Percentiles rank a stretch among this genome's conserved stretches.
phyloP scores from a whole-genome alignment of 352 stramenopile genomes.

The Pilasporangium apinafurcum region DNA sequence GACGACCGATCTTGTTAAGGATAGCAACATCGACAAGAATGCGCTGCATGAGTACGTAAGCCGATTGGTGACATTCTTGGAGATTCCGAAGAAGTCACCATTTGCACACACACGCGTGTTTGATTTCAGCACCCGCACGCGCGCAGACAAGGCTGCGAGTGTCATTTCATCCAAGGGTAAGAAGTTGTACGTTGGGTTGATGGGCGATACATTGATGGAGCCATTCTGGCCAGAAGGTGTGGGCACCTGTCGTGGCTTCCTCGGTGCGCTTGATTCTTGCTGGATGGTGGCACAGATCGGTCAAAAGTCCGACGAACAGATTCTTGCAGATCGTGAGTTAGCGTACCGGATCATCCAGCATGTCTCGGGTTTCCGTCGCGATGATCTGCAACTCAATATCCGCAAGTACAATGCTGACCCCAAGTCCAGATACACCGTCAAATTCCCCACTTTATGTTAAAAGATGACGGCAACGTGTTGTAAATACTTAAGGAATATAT shows the following conservation, averaged over 20 bases:
- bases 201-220: slow-evolving; percentile 78
- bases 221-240: slow-evolving; percentile 84
- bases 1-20: slow-evolving; percentile 48
- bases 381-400: slow-evolving; percentile 77
- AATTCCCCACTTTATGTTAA: slow-evolving; percentile 54
- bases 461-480: too few relatives aligned
- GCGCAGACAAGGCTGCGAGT: slow-evolving; percentile 66
- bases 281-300: slow-evolving; percentile 77
- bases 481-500: too few relatives aligned
- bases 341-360: slow-evolving; percentile 71
- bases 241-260: slow-evolving; percentile 76
- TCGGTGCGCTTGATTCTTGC: slow-evolving; percentile 64
- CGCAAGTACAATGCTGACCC: slow-evolving; percentile 79
- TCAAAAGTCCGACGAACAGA: slow-evolving; percentile 60
- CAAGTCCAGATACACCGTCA: slow-evolving; percentile 69
- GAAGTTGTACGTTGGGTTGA: slow-evolving; percentile 75
- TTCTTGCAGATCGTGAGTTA: slow-evolving; percentile 71
- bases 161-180: slow-evolving; percentile 55
- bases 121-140: slow-evolving; percentile 77
- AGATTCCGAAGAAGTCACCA: slow-evolving; percentile 60
- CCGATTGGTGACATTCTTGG: slow-evolving; percentile 61
- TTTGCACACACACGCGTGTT: slow-evolving; percentile 73
- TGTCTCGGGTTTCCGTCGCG: slow-evolving; percentile 64
- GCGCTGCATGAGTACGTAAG: slow-evolving; percentile 61
- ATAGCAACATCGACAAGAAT: slow-evolving; percentile 59